Evolutionary conservation across 768 basidiomycete species (phyloP).

Genomic region (Suillus lakei): DNA sequence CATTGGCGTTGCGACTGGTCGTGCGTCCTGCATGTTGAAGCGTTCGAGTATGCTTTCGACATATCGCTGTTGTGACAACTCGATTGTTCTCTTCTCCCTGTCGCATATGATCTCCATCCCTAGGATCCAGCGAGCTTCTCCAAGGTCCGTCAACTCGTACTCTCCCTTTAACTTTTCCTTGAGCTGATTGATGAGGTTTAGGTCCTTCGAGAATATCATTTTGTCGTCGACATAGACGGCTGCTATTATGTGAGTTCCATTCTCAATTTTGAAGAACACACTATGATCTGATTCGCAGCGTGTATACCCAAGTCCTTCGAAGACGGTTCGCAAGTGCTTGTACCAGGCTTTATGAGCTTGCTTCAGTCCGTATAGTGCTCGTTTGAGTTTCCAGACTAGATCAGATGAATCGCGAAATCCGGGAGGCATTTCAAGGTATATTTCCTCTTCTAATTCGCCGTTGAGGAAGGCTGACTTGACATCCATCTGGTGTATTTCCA

Average conservation of each 20-base stretch:
- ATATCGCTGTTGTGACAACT: not conserved
- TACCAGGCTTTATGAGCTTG: constrained; percentile 13
- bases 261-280: not conserved
- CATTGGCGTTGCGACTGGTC: constrained; percentile 16
- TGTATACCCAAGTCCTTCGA: not conserved
- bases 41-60: constrained; percentile 2
- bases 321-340: not conserved
- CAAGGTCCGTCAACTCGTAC: constrained; percentile 1
- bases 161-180: not conserved
- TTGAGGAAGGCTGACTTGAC: constrained; percentile 33
- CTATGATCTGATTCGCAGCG: constrained; percentile 5
- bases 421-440: constrained; percentile 33
- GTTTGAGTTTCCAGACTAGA: not conserved
- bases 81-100: constrained; percentile 16
- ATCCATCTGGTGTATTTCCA: constrained; percentile 28
- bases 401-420: not conserved
- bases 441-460: constrained; percentile 24
- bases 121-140: constrained; percentile 26
- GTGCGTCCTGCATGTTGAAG: not conserved
- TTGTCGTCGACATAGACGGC: constrained; percentile 4
- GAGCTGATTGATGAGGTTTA: not conserved
- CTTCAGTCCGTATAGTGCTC: constrained; percentile 8
- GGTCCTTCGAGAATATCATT: not conserved
- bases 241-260: not conserved
- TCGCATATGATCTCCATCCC: constrained; percentile 37